phyloP scores from a whole-genome alignment of 768 basidiomycete species.

The Boletus coccyginus region DNA sequence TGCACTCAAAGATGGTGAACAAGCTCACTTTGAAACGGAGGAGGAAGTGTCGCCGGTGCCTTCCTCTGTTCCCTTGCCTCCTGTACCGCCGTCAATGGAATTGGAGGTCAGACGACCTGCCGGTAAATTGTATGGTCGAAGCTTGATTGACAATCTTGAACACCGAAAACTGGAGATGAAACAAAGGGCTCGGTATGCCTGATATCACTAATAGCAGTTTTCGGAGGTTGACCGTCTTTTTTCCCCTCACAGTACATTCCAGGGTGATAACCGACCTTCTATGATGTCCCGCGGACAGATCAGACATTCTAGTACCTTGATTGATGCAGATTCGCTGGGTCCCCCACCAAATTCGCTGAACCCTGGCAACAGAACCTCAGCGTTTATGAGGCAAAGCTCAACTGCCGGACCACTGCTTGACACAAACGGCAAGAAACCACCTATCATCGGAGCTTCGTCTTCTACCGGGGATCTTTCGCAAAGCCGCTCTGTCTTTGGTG shows the following conservation, averaged over 20 bases:
- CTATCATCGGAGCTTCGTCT: conserved; percentile 31
- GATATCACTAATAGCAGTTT: neutral
- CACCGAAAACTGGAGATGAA: conserved; percentile 79
- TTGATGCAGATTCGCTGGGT: conserved; percentile 65
- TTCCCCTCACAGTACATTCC: conserved; percentile 62
- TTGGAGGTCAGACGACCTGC: conserved; percentile 47
- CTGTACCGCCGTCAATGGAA: conserved; percentile 32
- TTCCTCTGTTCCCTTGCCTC: conserved; percentile 29
- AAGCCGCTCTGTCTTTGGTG: conserved; percentile 85
- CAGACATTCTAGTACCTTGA: conserved; percentile 62
- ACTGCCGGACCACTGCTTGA: conserved; percentile 65
- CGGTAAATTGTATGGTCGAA: conserved; percentile 85
- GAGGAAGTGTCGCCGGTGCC: conserved; percentile 36
- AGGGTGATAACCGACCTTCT: conserved; percentile 82
- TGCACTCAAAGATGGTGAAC: conserved; percentile 77
- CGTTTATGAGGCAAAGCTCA: conserved; percentile 48
- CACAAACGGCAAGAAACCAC: conserved; percentile 45
- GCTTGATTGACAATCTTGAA: conserved; percentile 89
- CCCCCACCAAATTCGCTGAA: conserved; percentile 46
- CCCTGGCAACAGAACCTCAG: conserved; percentile 41
- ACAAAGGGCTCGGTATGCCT: conserved; percentile 74
- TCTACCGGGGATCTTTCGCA: conserved; percentile 36
- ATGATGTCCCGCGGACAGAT: conserved; percentile 81
- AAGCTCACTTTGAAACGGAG: conserved; percentile 50
- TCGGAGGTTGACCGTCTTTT: conserved; percentile 5